Base-by-base conservation (phyloP, 1,284 basidiomycete genomes). In the Anthracocystis setariae region DNA sequence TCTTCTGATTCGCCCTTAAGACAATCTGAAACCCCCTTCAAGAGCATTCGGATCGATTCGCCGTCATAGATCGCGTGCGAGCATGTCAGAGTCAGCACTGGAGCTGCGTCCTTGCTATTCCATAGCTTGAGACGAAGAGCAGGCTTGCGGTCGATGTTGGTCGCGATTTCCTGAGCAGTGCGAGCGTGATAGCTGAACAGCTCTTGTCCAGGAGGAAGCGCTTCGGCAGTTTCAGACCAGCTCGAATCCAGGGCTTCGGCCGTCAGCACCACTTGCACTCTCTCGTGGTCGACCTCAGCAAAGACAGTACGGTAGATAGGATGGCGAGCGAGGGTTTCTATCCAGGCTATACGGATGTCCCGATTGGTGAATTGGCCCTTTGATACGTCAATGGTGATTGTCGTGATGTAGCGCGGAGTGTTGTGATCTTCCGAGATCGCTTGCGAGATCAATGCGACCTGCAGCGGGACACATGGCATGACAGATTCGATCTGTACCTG, bases 1-100 rank as follows among this genome's bases (percentile, higher is more conserved):
- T 45, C 25, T 17, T 24, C 10, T 3, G 32, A 21, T 17, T 43
- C 46, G 21, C 55, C 49, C 2, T 15, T 17, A 23, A 61, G 59
- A 5, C 44, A 39, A 8, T 60, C 60, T 1, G 67, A 60, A 3
- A 67, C 73, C 37, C 74, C 72, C 10, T 42, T 39, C 12, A 67
- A 44, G 5, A 79, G 56, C 56, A 70, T 46, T 17, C 59, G 56
- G 43, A 80, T 60, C 24, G 78, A 78, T 8, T 66, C 74, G 1
- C 78, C 80, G 44, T 82, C 80, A 52, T 79, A 82, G 32, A 82
- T 55, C 9, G 78, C 78, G 42, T 82, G 80, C 3, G 62, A 78
- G 47, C 72, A 58, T 3, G 73, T 73, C 12, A 74, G 49, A 5
- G 60, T 67, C 25, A 67, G 38, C 1, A 21, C 27, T 10, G 44